Evolutionary conservation across 2,329 filamentous ascomycete species (phyloP), one percentile per base, ranked within the genome.

Genomic region (Aspergillus sp.): DNA sequence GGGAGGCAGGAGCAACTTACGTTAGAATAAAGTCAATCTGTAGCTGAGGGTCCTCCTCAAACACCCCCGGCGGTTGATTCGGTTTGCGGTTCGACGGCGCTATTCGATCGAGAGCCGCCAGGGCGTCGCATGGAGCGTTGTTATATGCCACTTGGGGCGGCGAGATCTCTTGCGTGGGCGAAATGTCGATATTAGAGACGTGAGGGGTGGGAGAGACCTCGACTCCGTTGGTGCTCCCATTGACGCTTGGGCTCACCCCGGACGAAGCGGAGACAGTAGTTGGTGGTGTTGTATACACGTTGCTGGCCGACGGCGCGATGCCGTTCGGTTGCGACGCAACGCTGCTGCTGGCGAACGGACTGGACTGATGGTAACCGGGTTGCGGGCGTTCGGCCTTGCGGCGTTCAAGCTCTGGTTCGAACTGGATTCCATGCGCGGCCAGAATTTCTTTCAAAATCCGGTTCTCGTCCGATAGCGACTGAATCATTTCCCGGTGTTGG

Each of bases 391-490:
- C 66, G 7, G 63, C 63, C 44, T 65, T 72, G 51, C 70, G 71
- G 16, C 65, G 68, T 49, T 74, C 68, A 10, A 76, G 57, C 48
- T 76, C 75, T 7, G 76, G 68, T 56, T 83, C 82, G 62, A 79
- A 82, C 20, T 75, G 68, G 57, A 87, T 83, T 51, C 83, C 83
- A 60, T 86, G 80, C 10, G 78, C 74, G 41, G 75, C 72, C 6
- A 87, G 77, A 2, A 85, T 75, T 45, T 84, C 81, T 62, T 79
- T 88, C 49, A 99, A 77, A 49, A 88, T 82, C 41, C 81, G 82
- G 65, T 95, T 96, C 73, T 97, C 93, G 50, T 90, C 85, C 43
- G 82, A 80, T 8, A 92, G 76, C 49, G 90, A 83, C 45, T 83
- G 79, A n/a, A 94, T 77, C 47, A 82, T 81, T 49, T 92, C 84